Evolutionary conservation across 352 stramenopile genomes (phyloP), one percentile per base, ranked within the genome.

Genomic region (Globisporangium echinulatum): DNA sequence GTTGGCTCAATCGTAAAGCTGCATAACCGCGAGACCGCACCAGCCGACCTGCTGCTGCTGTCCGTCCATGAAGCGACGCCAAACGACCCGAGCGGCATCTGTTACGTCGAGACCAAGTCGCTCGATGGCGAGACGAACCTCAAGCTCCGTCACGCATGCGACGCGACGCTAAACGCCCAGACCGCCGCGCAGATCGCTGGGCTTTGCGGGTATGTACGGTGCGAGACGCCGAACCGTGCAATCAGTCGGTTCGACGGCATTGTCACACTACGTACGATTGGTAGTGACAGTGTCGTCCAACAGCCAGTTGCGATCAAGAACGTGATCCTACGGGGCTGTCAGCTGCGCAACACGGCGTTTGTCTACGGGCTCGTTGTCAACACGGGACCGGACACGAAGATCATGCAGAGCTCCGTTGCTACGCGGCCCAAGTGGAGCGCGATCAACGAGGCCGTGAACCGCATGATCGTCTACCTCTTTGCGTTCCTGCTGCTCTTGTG

Each of bases 71-170:
- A 97, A 63, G 67, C 77, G 1, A 76, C 92, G 17, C 69, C 78
- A 3, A 71, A 58, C 11, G 67, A 84, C 33, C 42, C 51, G 42
- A 55, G 51, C 46, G 46, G 46, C 46, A 92, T 95, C 46, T 96
- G 85, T 61, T 97, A 96, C 58, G 88, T 97, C 36, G 87, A 97
- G 71, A 97, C 91, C 50, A 94, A 96, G 52, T 96, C 87, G 13
- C 73, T 97, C n/a, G 91, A 97, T 57, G 91, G 91, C 36, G 91
- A 97, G 63, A 97, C 91, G 6, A 97, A 97, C 57, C 70, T 98
- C 6, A 98, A 98, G 74, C 77, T 96, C 0, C 72, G 87, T n/a
- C 78, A 68, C 25, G 82, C 92, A 5, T 73, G 81, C 4, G 88
- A 82, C 51, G 79, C 75, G 50, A 93, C 83, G 15, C 92, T 92